These are phyloP conservation scores for Globisporangium camurandrum DNA, from an alignment of 352 stramenopile species.

Conservation along the genomic window DNA sequence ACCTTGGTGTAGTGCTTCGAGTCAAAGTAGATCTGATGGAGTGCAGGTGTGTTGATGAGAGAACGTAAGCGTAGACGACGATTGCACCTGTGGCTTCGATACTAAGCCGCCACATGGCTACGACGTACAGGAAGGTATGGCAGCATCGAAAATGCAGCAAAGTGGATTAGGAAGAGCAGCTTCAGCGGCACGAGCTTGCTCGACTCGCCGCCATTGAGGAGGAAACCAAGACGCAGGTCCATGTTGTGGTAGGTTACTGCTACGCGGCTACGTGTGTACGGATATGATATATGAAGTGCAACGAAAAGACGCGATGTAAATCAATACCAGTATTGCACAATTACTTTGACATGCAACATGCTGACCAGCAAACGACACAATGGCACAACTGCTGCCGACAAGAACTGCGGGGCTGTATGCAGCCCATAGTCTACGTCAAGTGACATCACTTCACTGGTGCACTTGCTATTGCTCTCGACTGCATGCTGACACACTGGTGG, in stretches of 20 bases:
- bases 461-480: neutral
- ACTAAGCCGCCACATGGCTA: too few species aligned
- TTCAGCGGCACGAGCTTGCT: slow-evolving; percentile 61
- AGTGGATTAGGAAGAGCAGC: slow-evolving; percentile 62
- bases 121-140: slow-evolving; percentile 49
- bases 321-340: too few species aligned
- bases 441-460: too few species aligned
- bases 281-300: too few species aligned
- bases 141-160: slow-evolving; percentile 58
- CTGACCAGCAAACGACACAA: too few species aligned
- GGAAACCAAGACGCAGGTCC: slow-evolving; percentile 31
- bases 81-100: too few species aligned
- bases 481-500: neutral
- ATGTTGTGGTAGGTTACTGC: slow-evolving; percentile 6
- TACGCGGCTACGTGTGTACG: too few species aligned
- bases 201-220: slow-evolving; percentile 53
- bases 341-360: too few species aligned
- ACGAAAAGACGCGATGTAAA: too few species aligned
- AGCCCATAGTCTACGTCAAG: too few species aligned
- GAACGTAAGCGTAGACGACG: neutral
- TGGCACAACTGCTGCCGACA: too few species aligned
- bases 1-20: slow-evolving; percentile 54
- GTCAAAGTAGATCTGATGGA: slow-evolving; percentile 42
- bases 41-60: neutral
- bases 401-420: too few species aligned